These are phyloP conservation scores for Colletotrichum zoysiae DNA, from an alignment of 2,329 filamentous ascomycete species.

Conservation along the genomic window DNA sequence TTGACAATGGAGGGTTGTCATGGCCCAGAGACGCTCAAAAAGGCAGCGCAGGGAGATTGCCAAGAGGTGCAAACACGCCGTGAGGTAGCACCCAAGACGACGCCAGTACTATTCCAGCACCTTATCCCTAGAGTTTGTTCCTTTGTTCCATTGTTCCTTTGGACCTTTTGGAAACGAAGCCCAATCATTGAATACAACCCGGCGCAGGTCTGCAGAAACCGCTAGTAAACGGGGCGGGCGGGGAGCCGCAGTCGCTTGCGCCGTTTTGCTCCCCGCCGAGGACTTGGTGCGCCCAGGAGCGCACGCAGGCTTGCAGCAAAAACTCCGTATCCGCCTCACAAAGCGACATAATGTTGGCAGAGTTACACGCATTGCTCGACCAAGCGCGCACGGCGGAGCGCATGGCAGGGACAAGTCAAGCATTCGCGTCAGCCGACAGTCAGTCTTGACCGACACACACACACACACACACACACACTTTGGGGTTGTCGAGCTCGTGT, in stretches of 20 bases:
- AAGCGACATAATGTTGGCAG: neutral
- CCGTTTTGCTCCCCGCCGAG: neutral
- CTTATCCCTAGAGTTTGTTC: neutral
- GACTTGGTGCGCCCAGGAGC: neutral
- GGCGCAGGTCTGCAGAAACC: neutral
- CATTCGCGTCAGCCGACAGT: conserved; percentile 1
- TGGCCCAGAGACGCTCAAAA: neutral
- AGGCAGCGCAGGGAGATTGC: neutral
- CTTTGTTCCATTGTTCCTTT: too few relatives aligned
- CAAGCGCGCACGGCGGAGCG: neutral
- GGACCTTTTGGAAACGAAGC: too few relatives aligned
- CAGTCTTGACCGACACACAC: too few relatives aligned
- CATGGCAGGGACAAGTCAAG: neutral
- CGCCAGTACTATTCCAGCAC: too few relatives aligned
- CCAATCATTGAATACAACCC: too few relatives aligned
- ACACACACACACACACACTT: neutral
- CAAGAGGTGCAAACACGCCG: conserved; percentile 4
- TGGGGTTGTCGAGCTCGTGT: neutral
- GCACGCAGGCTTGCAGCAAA: neutral
- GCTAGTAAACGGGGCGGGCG: conserved; percentile 10
- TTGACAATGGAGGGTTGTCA: neutral
- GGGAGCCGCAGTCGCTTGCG: conserved; percentile 30
- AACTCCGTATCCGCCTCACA: neutral
- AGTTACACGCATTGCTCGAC: neutral
- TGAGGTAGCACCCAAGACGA: conserved; percentile 9